Evolutionary conservation across 148 eudicot genomes (phyloP).

Genomic region (Amaranthus hypochondriacus): DNA sequence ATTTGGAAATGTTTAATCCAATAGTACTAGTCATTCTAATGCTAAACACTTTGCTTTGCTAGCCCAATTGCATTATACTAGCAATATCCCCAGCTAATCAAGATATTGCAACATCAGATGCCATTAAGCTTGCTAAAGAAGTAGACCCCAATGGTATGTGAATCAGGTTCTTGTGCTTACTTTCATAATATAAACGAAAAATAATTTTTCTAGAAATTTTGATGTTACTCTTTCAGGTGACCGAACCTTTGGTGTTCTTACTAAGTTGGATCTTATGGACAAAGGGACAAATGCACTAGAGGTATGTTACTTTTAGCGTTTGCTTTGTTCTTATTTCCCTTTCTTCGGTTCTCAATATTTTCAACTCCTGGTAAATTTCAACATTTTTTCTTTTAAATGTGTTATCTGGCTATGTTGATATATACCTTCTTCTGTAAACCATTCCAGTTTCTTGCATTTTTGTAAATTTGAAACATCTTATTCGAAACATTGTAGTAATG

Average conservation of each 20-base stretch:
- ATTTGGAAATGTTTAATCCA: background rate
- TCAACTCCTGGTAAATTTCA: too few relatives aligned
- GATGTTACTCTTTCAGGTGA: constrained; percentile 51
- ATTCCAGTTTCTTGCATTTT: too few relatives aligned
- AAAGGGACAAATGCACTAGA: constrained; percentile 97
- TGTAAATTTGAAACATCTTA: too few relatives aligned
- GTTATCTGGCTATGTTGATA: too few relatives aligned
- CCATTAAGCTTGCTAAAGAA: constrained; percentile 71
- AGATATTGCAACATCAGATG: constrained; percentile 87
- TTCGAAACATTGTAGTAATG: too few relatives aligned
- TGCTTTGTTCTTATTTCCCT: background rate
- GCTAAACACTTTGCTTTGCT: constrained; percentile 18
- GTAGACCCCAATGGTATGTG: constrained; percentile 61
- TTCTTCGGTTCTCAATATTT: background rate
- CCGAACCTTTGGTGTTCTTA: constrained; percentile 88
- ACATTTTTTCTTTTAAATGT: too few relatives aligned
- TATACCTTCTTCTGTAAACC: too few relatives aligned
- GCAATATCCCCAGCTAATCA: constrained; percentile 90
- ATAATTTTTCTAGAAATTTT: constrained; percentile 2
- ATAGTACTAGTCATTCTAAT: constrained; percentile 10
- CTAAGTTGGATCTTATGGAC: constrained; percentile 96
- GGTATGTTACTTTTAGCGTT: constrained; percentile 35
- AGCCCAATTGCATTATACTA: constrained; percentile 73
- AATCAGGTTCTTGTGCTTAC: constrained; percentile 2
- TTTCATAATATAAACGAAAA: background rate